Evolutionary conservation across 805 yeast genomes (phyloP).

Genomic region (Blastobotrys muscicola): DNA sequence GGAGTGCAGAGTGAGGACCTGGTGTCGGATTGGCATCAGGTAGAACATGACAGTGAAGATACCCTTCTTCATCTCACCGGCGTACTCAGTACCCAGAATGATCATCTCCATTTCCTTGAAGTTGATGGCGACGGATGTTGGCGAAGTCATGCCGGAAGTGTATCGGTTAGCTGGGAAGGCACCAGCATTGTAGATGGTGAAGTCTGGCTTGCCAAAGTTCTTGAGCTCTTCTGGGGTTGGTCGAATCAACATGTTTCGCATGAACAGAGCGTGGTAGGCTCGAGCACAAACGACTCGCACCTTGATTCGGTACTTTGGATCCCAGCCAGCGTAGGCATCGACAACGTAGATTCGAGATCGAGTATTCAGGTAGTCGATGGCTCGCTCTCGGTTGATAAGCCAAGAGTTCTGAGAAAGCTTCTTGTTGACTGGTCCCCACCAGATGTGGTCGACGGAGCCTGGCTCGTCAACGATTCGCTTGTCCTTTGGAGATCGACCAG

Average conservation of each 20-base stretch:
- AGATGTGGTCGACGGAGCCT: slow-evolving; percentile 69
- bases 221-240: slow-evolving; percentile 86
- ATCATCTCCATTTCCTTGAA: slow-evolving; percentile 98
- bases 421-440: slow-evolving; percentile 99
- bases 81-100: slow-evolving; percentile 96
- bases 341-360: slow-evolving; percentile 89
- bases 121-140: slow-evolving; percentile 92
- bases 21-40: slow-evolving; percentile 90
- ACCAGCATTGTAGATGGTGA: slow-evolving; percentile 97
- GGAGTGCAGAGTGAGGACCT: slow-evolving; percentile 88
- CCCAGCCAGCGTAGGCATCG: slow-evolving; percentile 99
- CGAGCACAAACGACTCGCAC: slow-evolving; percentile 95
- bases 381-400: slow-evolving; percentile 93
- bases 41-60: slow-evolving; percentile 98
- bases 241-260: slow-evolving; percentile 96
- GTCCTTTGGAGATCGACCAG: slow-evolving; percentile 98
- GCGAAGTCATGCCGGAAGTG: slow-evolving; percentile 95
- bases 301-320: slow-evolving; percentile 92
- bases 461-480: slow-evolving; percentile 95
- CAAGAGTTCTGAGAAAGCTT: slow-evolving; percentile 90
- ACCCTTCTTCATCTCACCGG: slow-evolving; percentile 99
- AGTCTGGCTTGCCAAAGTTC: slow-evolving; percentile 93
- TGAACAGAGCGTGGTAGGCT: slow-evolving; percentile 95
- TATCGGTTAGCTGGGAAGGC: slow-evolving; percentile 96
- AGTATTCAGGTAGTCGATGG: slow-evolving; percentile 92